These are phyloP conservation scores for Catharanthus roseus DNA, from an alignment of 257 asterid species.

Conservation along the genomic window DNA sequence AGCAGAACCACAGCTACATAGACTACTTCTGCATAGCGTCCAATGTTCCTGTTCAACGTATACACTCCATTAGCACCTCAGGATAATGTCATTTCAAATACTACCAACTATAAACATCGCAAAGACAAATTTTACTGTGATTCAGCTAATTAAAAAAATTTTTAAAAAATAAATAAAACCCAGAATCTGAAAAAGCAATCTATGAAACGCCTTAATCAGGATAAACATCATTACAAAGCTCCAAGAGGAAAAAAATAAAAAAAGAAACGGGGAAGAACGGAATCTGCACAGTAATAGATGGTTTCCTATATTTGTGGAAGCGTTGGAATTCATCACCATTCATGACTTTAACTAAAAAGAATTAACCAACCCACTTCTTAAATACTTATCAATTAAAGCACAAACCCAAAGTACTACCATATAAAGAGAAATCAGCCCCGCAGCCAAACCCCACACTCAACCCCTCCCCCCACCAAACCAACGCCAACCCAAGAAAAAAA, in stretches of 20 bases:
- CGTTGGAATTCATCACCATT: conserved; percentile 1
- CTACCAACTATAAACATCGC: neutral
- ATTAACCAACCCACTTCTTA: conserved; percentile 6
- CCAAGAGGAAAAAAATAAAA: no score
- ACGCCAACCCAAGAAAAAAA: neutral
- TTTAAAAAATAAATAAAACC: neutral
- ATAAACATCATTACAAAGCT: neutral
- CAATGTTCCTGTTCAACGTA: conserved; percentile 20
- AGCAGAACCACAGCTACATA: conserved; percentile 22
- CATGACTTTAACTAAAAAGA: conserved; percentile 6
- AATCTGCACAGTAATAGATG: neutral
- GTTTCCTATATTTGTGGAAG: conserved; percentile 11
- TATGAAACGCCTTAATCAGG: conserved; percentile 1
- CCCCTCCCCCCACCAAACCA: neutral
- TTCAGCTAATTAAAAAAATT: neutral
- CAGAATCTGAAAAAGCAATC: neutral
- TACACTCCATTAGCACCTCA: conserved; percentile 12
- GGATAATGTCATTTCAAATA: neutral
- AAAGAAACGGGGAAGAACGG: neutral
- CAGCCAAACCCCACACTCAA: neutral
- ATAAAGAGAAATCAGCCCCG: neutral
- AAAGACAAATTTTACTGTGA: neutral
- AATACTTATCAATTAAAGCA: conserved; percentile 13
- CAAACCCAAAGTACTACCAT: neutral
- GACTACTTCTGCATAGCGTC: conserved; percentile 20